Base-by-base conservation (phyloP, 495 filamentous ascomycete species). In the Podospora comata region DNA sequence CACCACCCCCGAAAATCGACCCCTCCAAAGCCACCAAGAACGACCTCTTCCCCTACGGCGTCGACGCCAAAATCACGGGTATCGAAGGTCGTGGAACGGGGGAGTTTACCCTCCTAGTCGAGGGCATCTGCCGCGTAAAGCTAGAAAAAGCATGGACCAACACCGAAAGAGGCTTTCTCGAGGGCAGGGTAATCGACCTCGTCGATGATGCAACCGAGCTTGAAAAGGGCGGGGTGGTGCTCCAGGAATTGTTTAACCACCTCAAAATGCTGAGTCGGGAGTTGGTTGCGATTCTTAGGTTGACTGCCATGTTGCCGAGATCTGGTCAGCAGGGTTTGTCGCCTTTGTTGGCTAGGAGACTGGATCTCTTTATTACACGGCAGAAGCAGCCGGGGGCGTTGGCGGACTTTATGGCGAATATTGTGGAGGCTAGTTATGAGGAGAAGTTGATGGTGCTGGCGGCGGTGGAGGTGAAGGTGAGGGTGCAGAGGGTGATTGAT, bases 321-420 rank as follows among this genome's bases (percentile, higher is more conserved):
- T 80, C 48, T 32, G 78, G 85, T 27, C 81, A 84, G 16, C 83
- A 85, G 39, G 85, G 86, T 11, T 74, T 98, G 16, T 93, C 93
- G 5, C 93, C 93, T 0, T 81, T 94, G n/a, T 85, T 97, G 54
- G 90, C 92, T 0, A 86, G 93, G 26, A 88, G 92, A 59, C 85
- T 98, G 16, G 92, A 97, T 75, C 75, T 93, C 6, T 93, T 92
- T 73, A 96, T 99, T 62, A 84, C 85, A 1, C 88, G 86, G 76
- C 94, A 94, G 68, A 89, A 90, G 63, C 91, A 97, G 66, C 93
- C 95, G 4, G 95, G 94, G 6, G 82, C 85, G 7, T 81, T 99
- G n/a, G 95, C 95, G 7, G 96, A 99, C 75, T 97, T 97, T 71
- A 96, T 98, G 92, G 88, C 91, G 7, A 94, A 95, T 77, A 86